Percentiles rank a stretch among this genome's conserved stretches.
Conservation (phyloP, 2,329 filamentous ascomycete genomes). For the Ophiocordyceps camponoti-floridani region DNA sequence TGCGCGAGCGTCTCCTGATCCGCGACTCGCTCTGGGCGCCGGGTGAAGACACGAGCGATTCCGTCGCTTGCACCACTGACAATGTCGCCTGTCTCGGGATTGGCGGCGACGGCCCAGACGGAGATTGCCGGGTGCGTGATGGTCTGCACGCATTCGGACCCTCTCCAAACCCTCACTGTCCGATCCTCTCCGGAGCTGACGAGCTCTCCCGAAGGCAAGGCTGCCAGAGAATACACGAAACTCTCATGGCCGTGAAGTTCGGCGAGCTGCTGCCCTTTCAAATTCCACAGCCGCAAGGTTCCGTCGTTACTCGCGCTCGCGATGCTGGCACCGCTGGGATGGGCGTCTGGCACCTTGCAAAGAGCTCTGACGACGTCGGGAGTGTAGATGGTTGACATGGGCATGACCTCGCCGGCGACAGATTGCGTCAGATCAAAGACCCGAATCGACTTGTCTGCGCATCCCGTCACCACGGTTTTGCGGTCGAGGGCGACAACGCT, state of each 20-base stretch:
- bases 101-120: conserved; percentile 84
- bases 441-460: conserved; percentile 77
- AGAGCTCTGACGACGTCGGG: conserved; percentile 79
- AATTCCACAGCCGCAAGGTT: conserved; percentile 69
- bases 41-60: conserved; percentile 67
- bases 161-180: conserved; percentile 81
- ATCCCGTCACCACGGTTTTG: conserved; percentile 72
- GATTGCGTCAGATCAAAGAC: conserved; percentile 56
- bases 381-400: conserved; percentile 39
- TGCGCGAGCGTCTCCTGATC: conserved; percentile 46
- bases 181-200: conserved; percentile 87
- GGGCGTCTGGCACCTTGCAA: conserved; percentile 56
- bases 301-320: conserved; percentile 91
- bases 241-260: conserved; percentile 79
- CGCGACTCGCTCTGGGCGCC: conserved; percentile 51
- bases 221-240: conserved; percentile 77
- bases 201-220: conserved; percentile 67
- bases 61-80: conserved; percentile 87
- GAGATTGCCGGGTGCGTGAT: conserved; percentile 96
- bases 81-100: conserved; percentile 70
- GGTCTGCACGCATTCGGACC: conserved; percentile 70
- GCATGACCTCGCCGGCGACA: conserved; percentile 34
- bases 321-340: conserved; percentile 76
- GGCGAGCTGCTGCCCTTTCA: conserved; percentile 58
- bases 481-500: conserved; percentile 72